These are phyloP conservation scores for Myxozyma geophila DNA, from an alignment of 805 yeast species.

Conservation along the genomic window DNA sequence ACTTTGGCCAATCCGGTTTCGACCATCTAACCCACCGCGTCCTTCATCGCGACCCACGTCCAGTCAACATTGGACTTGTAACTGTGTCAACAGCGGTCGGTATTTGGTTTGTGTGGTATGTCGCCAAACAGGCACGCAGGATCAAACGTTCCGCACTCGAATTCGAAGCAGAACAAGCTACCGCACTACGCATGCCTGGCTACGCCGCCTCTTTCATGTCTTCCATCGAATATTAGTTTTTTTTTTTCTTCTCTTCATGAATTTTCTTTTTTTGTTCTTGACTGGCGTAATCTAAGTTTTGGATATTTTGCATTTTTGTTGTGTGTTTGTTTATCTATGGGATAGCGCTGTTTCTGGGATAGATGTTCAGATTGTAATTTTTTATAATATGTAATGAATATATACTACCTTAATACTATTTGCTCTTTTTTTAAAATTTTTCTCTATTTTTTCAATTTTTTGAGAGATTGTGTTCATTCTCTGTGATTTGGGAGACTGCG, in stretches of 20 bases:
- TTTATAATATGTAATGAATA: no score
- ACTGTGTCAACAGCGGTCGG: conserved; percentile 60
- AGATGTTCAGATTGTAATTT: no score
- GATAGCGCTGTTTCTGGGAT: no score
- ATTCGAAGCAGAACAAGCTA: conserved; percentile 66
- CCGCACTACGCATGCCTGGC: conserved; percentile 46
- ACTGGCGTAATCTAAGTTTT: neutral
- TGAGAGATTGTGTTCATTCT: no score
- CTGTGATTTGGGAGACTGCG: no score
- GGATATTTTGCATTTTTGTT: neutral
- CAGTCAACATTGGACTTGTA: conserved; percentile 67
- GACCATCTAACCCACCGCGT: conserved; percentile 71
- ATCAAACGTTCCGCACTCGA: conserved; percentile 60
- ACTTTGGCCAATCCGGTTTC: conserved; percentile 68
- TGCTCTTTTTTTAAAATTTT: no score
- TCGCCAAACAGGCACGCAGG: conserved; percentile 47
- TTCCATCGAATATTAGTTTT: conserved; percentile 1
- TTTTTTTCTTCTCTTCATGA: neutral
- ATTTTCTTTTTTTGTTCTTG: neutral
- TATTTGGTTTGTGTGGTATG: conserved; percentile 46
- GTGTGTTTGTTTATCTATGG: neutral
- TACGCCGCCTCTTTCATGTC: conserved; percentile 22
- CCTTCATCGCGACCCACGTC: conserved; percentile 76
- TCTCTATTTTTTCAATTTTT: no score
- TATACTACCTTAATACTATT: no score